Conservation (phyloP, 352 stramenopile genomes). For the Phytopythium boreale region DNA sequence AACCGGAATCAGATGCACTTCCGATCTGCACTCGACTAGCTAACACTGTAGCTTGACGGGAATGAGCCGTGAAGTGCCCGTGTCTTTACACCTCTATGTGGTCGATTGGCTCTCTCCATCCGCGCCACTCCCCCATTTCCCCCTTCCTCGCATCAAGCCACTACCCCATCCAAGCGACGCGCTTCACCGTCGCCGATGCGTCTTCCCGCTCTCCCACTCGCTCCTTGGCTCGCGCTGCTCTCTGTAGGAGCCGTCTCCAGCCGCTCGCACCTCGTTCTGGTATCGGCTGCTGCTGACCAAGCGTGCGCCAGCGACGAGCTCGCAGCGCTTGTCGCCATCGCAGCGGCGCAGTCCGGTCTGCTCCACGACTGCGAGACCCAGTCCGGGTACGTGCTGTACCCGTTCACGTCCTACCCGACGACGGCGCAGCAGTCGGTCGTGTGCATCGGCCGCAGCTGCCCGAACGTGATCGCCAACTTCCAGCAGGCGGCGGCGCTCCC, state of each 20-base stretch:
- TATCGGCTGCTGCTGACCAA: background rate
- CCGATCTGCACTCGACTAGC: too few species aligned
- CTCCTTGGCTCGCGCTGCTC: background rate
- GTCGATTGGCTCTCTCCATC: background rate
- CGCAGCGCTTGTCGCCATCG: constrained; percentile 8
- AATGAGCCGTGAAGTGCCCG: background rate
- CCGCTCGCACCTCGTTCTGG: background rate
- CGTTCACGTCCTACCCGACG: constrained; percentile 21
- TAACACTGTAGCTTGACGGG: background rate
- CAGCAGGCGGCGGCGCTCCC: constrained; percentile 17
- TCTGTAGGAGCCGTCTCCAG: background rate
- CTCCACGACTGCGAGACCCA: constrained; percentile 24
- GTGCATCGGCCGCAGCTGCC: constrained; percentile 30
- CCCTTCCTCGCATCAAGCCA: background rate
- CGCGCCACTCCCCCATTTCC: background rate
- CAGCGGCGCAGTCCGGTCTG: constrained; percentile 11
- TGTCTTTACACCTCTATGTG: background rate
- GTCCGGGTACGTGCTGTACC: constrained; percentile 28
- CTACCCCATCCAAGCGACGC: background rate
- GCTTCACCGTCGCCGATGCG: background rate
- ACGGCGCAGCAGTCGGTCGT: constrained; percentile 19
- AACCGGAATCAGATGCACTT: background rate
- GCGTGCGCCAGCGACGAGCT: constrained; percentile 14
- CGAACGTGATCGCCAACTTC: constrained; percentile 17
- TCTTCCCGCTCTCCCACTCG: background rate